Percentiles rank a stretch among this genome's conserved stretches.
Conservation (phyloP, 1,284 basidiomycete species). For the Pseudozyma thailandica region DNA sequence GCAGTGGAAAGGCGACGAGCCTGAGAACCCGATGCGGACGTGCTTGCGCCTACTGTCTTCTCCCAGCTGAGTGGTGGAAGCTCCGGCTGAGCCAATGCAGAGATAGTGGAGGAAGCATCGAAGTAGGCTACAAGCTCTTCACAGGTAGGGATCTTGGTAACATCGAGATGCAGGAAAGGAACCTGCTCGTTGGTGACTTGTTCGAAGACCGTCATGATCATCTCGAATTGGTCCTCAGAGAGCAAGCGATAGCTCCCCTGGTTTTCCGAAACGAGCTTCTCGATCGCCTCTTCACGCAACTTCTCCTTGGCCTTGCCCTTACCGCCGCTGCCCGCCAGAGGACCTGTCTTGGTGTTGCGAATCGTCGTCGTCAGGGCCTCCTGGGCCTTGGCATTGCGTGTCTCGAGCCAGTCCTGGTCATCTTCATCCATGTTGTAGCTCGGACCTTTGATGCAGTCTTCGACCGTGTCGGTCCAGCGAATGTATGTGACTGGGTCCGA, state of each 20-base stretch:
- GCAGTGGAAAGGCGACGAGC: slow-evolving; percentile 20
- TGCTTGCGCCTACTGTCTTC: slow-evolving; percentile 20
- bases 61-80: slow-evolving; percentile 56
- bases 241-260: slow-evolving; percentile 71
- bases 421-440: slow-evolving; percentile 96
- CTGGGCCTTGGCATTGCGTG: slow-evolving; percentile 86
- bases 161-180: slow-evolving; percentile 83
- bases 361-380: slow-evolving; percentile 84
- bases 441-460: slow-evolving; percentile 77
- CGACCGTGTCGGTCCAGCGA: slow-evolving; percentile 85
- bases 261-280: slow-evolving; percentile 68
- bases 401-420: slow-evolving; percentile 91
- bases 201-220: slow-evolving; percentile 94
- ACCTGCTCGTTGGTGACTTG: slow-evolving; percentile 87
- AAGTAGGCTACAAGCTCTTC: slow-evolving; percentile 60
- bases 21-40: slow-evolving; percentile 19
- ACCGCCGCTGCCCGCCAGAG: slow-evolving; percentile 24
- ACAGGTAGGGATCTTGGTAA: slow-evolving; percentile 56
- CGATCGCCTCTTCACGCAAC: slow-evolving; percentile 71
- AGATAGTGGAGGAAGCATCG: slow-evolving; percentile 50
- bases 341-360: slow-evolving; percentile 74
- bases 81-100: slow-evolving; percentile 57
- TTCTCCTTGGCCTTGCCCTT: slow-evolving; percentile 69
- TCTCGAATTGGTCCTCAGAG: slow-evolving; percentile 90
- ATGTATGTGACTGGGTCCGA: slow-evolving; percentile 75